Conservation (phyloP, 495 filamentous ascomycete species). For the Aspergillus hancockii region DNA sequence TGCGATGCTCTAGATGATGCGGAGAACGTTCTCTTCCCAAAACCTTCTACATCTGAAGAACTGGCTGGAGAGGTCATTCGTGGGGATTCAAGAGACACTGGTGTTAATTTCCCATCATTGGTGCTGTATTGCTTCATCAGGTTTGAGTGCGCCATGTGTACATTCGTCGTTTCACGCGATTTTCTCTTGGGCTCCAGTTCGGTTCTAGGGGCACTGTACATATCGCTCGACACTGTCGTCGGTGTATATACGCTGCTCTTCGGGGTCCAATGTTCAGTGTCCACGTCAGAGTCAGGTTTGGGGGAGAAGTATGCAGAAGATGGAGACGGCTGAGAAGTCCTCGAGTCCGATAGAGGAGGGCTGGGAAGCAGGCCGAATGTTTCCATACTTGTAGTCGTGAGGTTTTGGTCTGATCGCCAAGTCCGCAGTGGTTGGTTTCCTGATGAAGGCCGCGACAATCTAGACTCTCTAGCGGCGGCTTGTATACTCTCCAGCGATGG, state of each 20-base stretch:
- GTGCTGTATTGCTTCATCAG: conserved; percentile 36
- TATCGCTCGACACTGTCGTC: conserved; percentile 12
- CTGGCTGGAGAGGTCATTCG: conserved; percentile 19
- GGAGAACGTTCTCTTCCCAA: conserved; percentile 18
- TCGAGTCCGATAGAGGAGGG: conserved; percentile 43
- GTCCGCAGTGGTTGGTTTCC: conserved; percentile 35
- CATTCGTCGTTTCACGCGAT: conserved; percentile 30
- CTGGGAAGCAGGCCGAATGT: conserved; percentile 45
- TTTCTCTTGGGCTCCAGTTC: conserved; percentile 12
- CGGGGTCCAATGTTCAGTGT: conserved; percentile 9
- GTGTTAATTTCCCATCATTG: conserved; percentile 18
- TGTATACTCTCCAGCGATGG: conserved; percentile 32
- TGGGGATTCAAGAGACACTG: conserved; percentile 7
- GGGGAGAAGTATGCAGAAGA: conserved; percentile 38
- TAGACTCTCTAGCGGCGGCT: conserved; percentile 19
- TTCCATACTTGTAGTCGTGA: conserved; percentile 34
- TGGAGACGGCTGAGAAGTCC: conserved; percentile 29
- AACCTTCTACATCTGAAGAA: conserved; percentile 15
- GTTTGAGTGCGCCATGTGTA: conserved; percentile 42
- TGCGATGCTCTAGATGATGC: conserved; percentile 25
- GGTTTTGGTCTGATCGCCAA: conserved; percentile 47
- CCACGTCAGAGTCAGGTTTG: conserved; percentile 19
- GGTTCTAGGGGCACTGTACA: conserved; percentile 18
- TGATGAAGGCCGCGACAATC: conserved; percentile 19
- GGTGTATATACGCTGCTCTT: conserved; percentile 11